Evolutionary conservation across 2,329 filamentous ascomycete genomes (phyloP).

Genomic region (Coniella lustricola): DNA sequence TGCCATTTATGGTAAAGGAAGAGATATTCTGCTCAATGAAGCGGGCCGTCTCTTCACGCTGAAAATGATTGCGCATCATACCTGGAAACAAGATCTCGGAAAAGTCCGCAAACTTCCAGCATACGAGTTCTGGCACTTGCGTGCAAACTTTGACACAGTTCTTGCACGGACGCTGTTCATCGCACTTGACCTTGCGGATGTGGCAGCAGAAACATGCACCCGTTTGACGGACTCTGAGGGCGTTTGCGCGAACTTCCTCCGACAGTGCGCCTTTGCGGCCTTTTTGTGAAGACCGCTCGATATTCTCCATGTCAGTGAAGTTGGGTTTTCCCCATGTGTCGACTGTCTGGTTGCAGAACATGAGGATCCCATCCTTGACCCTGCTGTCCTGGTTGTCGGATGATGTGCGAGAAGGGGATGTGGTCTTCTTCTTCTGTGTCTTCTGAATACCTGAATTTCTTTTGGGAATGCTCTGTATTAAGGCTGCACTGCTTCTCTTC

Average conservation of each 20-base stretch:
- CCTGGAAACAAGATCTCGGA: conserved; percentile 43
- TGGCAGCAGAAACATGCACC: conserved; percentile 56
- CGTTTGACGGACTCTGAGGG: conserved; percentile 44
- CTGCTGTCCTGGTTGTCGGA: conserved; percentile 31
- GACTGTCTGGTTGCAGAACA: conserved; percentile 38
- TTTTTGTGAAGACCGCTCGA: conserved; percentile 41
- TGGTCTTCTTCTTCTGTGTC: conserved; percentile 34
- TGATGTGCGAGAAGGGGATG: conserved; percentile 9
- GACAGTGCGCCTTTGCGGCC: conserved; percentile 51
- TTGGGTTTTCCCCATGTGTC: conserved; percentile 36
- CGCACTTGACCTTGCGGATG: conserved; percentile 52
- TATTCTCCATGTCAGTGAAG: conserved; percentile 48
- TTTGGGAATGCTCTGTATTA: background rate
- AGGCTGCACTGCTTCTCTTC: background rate
- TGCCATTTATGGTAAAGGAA: conserved; percentile 34
- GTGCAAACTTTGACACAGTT: conserved; percentile 47
- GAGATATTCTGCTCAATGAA: conserved; percentile 45
- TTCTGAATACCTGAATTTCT: conserved; percentile 5
- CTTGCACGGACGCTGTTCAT: conserved; percentile 47
- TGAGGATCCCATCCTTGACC: conserved; percentile 50
- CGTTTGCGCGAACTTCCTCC: conserved; percentile 46
- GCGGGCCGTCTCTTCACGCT: conserved; percentile 39
- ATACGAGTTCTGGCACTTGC: conserved; percentile 46
- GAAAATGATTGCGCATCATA: conserved; percentile 44
- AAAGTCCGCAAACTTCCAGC: conserved; percentile 54